Conservation (phyloP, 2,329 filamentous ascomycete genomes). For the Tolypocladium album region DNA sequence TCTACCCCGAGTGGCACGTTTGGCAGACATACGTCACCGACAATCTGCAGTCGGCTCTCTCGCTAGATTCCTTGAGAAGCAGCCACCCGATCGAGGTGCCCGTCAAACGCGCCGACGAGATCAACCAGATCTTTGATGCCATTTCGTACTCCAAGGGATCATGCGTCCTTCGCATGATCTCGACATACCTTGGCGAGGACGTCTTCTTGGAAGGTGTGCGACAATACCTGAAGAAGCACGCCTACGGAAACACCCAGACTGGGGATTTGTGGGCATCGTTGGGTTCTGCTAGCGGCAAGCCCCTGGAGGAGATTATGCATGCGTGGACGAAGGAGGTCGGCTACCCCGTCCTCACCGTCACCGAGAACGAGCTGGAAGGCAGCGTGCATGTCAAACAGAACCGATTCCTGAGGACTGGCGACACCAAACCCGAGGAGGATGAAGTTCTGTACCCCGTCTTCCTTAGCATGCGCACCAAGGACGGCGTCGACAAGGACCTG, state of each 20-base stretch:
- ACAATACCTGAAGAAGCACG: constrained; percentile 87
- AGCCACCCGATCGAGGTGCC: constrained; percentile 95
- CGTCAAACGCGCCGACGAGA: constrained; percentile 88
- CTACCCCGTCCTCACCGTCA: constrained; percentile 82
- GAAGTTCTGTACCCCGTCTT: constrained; percentile 81
- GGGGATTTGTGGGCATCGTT: constrained; percentile 84
- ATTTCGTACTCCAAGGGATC: constrained; percentile 98
- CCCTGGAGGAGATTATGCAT: constrained; percentile 81
- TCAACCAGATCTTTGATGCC: constrained; percentile 96
- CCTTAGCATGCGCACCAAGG: constrained; percentile 71
- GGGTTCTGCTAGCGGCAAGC: constrained; percentile 80
- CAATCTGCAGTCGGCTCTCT: constrained; percentile 77
- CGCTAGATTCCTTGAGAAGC: constrained; percentile 82
- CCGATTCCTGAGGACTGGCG: constrained; percentile 83
- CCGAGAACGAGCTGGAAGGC: constrained; percentile 49
- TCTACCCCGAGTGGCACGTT: constrained; percentile 97
- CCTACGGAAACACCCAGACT: constrained; percentile 91
- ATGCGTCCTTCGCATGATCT: constrained; percentile 93
- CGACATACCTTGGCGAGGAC: constrained; percentile 87
- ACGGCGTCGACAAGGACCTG: constrained; percentile 59
- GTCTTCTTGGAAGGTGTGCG: constrained; percentile 86
- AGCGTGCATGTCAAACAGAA: constrained; percentile 88
- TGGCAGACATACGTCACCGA: constrained; percentile 95
- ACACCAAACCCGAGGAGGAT: constrained; percentile 90
- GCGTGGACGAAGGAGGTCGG: constrained; percentile 97